Percentiles rank a stretch among this genome's conserved stretches.
These are phyloP conservation scores for Berkeleyomyces basicola DNA, from an alignment of 2,329 filamentous ascomycete genomes.

Conservation along the genomic window DNA sequence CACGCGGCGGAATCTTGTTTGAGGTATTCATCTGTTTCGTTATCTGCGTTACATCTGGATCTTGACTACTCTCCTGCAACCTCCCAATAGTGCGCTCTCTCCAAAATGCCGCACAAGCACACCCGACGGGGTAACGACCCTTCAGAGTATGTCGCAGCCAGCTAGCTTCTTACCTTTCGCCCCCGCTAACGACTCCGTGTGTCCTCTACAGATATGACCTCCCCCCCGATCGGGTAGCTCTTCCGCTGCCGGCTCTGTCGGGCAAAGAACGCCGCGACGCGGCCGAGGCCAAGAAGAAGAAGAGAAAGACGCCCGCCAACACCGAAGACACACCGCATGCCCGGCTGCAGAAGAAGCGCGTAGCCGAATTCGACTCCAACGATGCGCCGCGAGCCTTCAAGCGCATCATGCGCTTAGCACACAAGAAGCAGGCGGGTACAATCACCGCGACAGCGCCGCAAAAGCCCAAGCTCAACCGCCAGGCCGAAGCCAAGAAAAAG, in stretches of 20 bases:
- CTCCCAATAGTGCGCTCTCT: neutral
- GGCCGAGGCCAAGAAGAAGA: conserved; percentile 17
- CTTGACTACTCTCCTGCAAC: neutral
- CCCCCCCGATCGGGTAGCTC: conserved; percentile 5
- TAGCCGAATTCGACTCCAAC: conserved; percentile 32
- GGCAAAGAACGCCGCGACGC: conserved; percentile 10
- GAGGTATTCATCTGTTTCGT: neutral
- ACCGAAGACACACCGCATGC: conserved; percentile 26
- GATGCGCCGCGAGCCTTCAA: conserved; percentile 83
- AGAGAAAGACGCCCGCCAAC: conserved; percentile 18
- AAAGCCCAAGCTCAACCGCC: conserved; percentile 16
- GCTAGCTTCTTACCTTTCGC: neutral
- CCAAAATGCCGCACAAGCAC: conserved; percentile 72
- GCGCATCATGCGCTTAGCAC: conserved; percentile 61
- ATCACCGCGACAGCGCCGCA: conserved; percentile 6
- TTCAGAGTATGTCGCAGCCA: conserved; percentile 29
- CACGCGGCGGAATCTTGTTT: conserved; percentile 1
- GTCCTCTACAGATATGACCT: conserved; percentile 6
- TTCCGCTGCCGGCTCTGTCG: conserved; percentile 9
- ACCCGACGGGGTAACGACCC: conserved; percentile 46
- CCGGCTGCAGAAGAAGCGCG: conserved; percentile 18
- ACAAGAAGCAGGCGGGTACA: conserved; percentile 16
- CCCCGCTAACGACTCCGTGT: neutral
- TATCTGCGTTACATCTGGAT: neutral
- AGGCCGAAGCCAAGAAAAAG: conserved; percentile 8